phyloP scores from a whole-genome alignment of 2,329 filamentous ascomycete genomes.

The Mariannaea elegans region DNA sequence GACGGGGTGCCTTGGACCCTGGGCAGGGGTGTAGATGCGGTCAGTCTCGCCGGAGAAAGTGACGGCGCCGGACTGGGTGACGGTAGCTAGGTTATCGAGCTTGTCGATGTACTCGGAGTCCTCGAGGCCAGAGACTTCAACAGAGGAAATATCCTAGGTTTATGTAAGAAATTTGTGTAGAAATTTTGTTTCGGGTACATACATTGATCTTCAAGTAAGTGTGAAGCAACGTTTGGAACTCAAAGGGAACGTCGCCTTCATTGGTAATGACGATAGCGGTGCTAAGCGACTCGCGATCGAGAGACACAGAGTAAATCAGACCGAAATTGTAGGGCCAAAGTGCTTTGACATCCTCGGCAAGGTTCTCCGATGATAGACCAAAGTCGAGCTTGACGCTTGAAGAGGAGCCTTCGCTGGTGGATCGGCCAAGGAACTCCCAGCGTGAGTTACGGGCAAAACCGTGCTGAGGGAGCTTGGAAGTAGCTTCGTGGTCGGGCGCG shows the following conservation, averaged over 20 bases:
- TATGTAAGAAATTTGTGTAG: background rate
- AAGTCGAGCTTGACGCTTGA: constrained; percentile 92
- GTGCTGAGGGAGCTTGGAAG: constrained; percentile 85
- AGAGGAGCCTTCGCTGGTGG: constrained; percentile 63
- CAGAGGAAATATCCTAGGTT: constrained; percentile 77
- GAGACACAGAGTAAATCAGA: constrained; percentile 90
- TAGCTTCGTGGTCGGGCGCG: constrained; percentile 78
- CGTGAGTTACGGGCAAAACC: constrained; percentile 89
- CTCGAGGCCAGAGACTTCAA: constrained; percentile 79
- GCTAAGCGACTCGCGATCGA: constrained; percentile 77
- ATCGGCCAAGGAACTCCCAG: constrained; percentile 96
- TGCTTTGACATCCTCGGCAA: constrained; percentile 73
- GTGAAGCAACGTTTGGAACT: constrained; percentile 92
- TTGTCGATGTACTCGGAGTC: constrained; percentile 86
- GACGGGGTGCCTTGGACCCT: constrained; percentile 66
- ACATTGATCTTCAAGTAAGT: constrained; percentile 88
- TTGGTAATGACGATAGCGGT: constrained; percentile 91
- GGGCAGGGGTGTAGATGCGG: constrained; percentile 81
- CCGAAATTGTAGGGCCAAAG: constrained; percentile 90
- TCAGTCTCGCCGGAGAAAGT: constrained; percentile 83
- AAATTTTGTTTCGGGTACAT: constrained; percentile 44
- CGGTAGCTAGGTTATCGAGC: constrained; percentile 70
- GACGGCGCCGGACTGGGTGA: constrained; percentile 71
- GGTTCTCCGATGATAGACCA: constrained; percentile 78
- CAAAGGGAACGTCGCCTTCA: constrained; percentile 82